Evolutionary conservation across 2,329 filamentous ascomycete species (phyloP).

Genomic region (Fusarium brachygibbosum): DNA sequence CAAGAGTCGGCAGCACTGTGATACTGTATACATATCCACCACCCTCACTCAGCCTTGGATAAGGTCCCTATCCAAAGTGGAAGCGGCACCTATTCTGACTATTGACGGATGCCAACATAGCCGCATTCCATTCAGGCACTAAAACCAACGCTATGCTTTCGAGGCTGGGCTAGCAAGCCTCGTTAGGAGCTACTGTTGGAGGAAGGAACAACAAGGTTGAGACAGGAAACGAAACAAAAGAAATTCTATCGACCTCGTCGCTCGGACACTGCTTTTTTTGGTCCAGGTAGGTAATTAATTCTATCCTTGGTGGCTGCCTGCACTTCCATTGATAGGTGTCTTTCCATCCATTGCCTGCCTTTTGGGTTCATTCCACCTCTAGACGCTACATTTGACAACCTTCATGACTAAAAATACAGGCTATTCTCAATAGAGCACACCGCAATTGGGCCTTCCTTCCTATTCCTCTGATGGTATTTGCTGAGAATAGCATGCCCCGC

Average conservation of each 20-base stretch:
- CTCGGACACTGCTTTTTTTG: not conserved
- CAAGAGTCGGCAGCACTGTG: conserved; percentile 17
- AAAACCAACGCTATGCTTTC: conserved; percentile 20
- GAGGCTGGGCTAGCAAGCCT: conserved; percentile 38
- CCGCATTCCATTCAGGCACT: conserved; percentile 37
- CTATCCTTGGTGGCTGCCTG: not conserved
- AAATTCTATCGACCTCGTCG: conserved; percentile 12
- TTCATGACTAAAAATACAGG: conserved; percentile 14
- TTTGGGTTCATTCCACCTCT: conserved; percentile 4
- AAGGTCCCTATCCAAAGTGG: conserved; percentile 2
- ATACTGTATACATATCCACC: conserved; percentile 26
- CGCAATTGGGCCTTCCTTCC: conserved; percentile 17
- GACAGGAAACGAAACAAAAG: conserved; percentile 36
- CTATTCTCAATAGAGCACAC: conserved; percentile 35
- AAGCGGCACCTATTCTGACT: conserved; percentile 11
- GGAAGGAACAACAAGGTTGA: conserved; percentile 33
- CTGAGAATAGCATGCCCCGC: conserved; percentile 32
- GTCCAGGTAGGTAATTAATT: not conserved
- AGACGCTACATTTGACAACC: conserved; percentile 6
- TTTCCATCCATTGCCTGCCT: conserved; percentile 5
- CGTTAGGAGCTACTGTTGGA: conserved; percentile 7
- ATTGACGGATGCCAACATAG: conserved; percentile 26
- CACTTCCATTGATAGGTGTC: conserved; percentile 5
- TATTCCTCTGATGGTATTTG: conserved; percentile 32
- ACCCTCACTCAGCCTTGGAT: conserved; percentile 11